Conservation (phyloP, 2,329 filamentous ascomycete species). For the Fusarium sarcochroum region DNA sequence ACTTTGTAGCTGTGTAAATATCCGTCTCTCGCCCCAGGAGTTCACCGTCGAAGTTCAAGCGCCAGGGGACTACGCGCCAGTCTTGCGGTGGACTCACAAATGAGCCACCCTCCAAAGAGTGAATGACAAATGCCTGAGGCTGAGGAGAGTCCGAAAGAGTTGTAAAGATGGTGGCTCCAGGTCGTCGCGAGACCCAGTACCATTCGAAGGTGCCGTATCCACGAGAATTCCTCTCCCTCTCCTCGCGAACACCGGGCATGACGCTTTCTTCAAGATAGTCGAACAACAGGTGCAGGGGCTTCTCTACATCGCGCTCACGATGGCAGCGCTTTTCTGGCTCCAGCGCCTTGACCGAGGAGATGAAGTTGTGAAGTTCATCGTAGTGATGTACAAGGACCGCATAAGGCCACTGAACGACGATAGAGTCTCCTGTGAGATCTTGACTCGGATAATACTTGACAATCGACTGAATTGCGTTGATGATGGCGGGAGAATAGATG, state of each 20-base stretch:
- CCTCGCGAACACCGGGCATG: neutral
- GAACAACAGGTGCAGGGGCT: neutral
- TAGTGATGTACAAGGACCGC: slow-evolving; percentile 49
- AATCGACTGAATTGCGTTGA: slow-evolving; percentile 46
- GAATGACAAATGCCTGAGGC: neutral
- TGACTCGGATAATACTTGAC: slow-evolving; percentile 49
- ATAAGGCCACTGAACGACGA: slow-evolving; percentile 44
- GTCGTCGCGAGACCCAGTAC: neutral
- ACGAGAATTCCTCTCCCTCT: neutral
- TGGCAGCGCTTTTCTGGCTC: slow-evolving; percentile 4
- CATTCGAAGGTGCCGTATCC: neutral
- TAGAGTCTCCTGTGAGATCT: slow-evolving; percentile 29
- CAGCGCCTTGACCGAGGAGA: neutral
- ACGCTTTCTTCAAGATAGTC: neutral
- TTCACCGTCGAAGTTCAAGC: neutral
- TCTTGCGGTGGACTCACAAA: neutral
- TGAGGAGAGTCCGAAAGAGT: too few relatives aligned
- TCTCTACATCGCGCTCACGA: neutral
- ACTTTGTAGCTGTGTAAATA: neutral
- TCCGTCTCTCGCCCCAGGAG: neutral
- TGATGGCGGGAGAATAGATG: slow-evolving; percentile 42
- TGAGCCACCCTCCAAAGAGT: neutral
- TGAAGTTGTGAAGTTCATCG: slow-evolving; percentile 40
- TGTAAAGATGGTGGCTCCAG: neutral
- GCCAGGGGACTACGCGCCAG: neutral